Base-by-base conservation (phyloP, 768 basidiomycete species). In the Tubosaeta sp. region DNA sequence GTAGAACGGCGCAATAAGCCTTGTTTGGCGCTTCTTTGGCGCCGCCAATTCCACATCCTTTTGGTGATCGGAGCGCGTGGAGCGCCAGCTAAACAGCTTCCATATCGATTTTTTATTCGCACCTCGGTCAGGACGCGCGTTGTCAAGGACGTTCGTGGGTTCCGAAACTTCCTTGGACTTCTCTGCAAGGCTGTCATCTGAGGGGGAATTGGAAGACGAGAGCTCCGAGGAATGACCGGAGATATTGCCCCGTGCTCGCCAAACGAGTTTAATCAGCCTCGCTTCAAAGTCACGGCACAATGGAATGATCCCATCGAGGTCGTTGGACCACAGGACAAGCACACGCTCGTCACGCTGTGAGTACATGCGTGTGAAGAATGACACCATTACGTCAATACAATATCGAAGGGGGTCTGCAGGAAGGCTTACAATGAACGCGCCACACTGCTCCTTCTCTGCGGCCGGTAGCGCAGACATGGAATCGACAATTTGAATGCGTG, bases 361-460 rank as follows among this genome's bases (percentile, higher is more conserved):
- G n/a, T 42, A 42, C 9, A n/a, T 19, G n/a, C 8, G 27, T 29
- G 42, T 25, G 48, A 49, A 46, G 13, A 10, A 27, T 44, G 49
- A 46, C 29, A 45, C 13, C 9, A 21, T 39, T 19, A 32, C 30
- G 46, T 49, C 21, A 55, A 41, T 40, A 39, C 3, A 22, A 43
- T 14, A 24, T 14, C 50, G 2, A 44, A 22, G 29, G 43, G 41
- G 75, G 42, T 6, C 19, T 21, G 30, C 11, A 21, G 44, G 40
- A 76, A 29, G 36, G 24, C 79, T 61, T 65, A 86, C 88, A 47
- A 92, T 77, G 65, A 94, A 94, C 12, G 92, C 92, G 18, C 84
- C 92, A 44, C 87, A 91, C 60, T 94, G 91, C 63, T 94, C 91
- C 72, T 93, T 94, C 64, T 94, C 88, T 7, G 90, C 90, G 35